Percentiles rank a stretch among this genome's conserved stretches.
These are phyloP conservation scores for Sphaceloma murrayae DNA, from an alignment of 2,329 filamentous ascomycete species.

Conservation along the genomic window DNA sequence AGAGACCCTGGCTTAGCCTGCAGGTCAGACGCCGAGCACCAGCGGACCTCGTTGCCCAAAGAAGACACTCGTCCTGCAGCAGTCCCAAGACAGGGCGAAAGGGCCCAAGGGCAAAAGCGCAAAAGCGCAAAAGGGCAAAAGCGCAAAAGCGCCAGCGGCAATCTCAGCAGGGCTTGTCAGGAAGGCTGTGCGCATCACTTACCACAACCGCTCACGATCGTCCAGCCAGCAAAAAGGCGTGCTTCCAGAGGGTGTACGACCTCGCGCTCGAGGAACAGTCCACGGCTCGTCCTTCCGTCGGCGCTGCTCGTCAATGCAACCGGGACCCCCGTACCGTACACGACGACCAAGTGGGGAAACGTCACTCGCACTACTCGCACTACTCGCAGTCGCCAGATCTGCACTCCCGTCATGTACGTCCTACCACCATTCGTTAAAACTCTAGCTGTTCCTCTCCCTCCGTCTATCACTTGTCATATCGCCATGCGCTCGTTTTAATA, in stretches of 20 bases:
- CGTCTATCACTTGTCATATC: slow-evolving; percentile 14
- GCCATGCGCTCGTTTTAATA: slow-evolving; percentile 10
- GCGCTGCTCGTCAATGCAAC: slow-evolving; percentile 15
- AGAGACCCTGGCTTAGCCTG: neutral
- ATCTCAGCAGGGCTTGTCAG: slow-evolving; percentile 6
- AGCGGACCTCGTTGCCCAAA: slow-evolving; percentile 11
- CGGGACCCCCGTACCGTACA: too few relatives aligned
- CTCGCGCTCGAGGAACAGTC: neutral
- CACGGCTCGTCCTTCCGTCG: slow-evolving; percentile 16
- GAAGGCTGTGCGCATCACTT: slow-evolving; percentile 16
- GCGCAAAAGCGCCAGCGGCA: neutral
- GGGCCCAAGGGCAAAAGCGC: too few relatives aligned
- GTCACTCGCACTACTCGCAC: slow-evolving; percentile 15
- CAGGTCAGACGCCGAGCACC: slow-evolving; percentile 1
- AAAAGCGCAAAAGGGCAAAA: too few relatives aligned
- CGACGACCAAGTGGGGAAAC: too few relatives aligned
- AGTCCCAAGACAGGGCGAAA: too few relatives aligned
- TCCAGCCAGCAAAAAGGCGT: slow-evolving; percentile 10
- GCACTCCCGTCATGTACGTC: slow-evolving; percentile 17
- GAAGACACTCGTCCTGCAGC: too few relatives aligned
- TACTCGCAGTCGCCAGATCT: too few relatives aligned
- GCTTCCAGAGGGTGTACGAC: neutral
- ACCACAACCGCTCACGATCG: slow-evolving; percentile 16
- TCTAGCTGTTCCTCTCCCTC: slow-evolving; percentile 12
- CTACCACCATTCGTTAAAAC: slow-evolving; percentile 14